Conservation (phyloP, 768 basidiomycete species). For the Leccinum boreale region DNA sequence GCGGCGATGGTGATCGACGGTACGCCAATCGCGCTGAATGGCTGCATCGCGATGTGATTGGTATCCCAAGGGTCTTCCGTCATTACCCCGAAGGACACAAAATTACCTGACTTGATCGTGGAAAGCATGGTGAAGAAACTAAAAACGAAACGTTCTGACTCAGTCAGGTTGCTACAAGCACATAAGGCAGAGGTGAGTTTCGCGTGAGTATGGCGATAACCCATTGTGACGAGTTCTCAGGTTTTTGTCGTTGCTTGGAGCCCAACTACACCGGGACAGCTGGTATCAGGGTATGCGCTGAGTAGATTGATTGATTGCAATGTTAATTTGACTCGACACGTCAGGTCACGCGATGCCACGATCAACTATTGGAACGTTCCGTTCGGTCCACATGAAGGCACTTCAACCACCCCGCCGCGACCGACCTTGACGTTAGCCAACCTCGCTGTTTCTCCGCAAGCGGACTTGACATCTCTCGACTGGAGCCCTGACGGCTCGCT, state of each 20-base stretch:
- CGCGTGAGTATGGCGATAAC: slow-evolving; percentile 13
- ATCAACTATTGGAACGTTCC: slow-evolving; percentile 73
- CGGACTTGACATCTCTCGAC: slow-evolving; percentile 71
- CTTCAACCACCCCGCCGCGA: slow-evolving; percentile 19
- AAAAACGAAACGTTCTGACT: slow-evolving; percentile 38
- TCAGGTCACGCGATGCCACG: slow-evolving; percentile 72
- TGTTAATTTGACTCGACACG: slow-evolving; percentile 2
- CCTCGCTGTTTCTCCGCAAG: slow-evolving; percentile 43
- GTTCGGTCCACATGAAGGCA: slow-evolving; percentile 27
- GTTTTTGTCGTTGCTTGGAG: slow-evolving; percentile 84
- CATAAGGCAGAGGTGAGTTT: slow-evolving; percentile 57
- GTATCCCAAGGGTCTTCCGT: slow-evolving; percentile 12
- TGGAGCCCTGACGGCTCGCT: slow-evolving; percentile 75
- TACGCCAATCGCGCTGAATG: slow-evolving; percentile 26
- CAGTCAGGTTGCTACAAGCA: slow-evolving; percentile 45
- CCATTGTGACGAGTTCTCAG: slow-evolving; percentile 35
- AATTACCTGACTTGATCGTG: slow-evolving; percentile 18
- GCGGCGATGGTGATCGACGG: slow-evolving; percentile 41
- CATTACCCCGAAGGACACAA: slow-evolving; percentile 19
- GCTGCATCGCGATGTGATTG: slow-evolving; percentile 18
- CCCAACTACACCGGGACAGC: slow-evolving; percentile 51
- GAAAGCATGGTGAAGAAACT: slow-evolving; percentile 30
- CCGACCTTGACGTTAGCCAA: slow-evolving; percentile 47
- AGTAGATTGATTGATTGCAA: not conserved
- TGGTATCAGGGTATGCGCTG: slow-evolving; percentile 67